Base-by-base conservation (phyloP, 163 green algal genomes). In the Scenedesmus sp. region DNA sequence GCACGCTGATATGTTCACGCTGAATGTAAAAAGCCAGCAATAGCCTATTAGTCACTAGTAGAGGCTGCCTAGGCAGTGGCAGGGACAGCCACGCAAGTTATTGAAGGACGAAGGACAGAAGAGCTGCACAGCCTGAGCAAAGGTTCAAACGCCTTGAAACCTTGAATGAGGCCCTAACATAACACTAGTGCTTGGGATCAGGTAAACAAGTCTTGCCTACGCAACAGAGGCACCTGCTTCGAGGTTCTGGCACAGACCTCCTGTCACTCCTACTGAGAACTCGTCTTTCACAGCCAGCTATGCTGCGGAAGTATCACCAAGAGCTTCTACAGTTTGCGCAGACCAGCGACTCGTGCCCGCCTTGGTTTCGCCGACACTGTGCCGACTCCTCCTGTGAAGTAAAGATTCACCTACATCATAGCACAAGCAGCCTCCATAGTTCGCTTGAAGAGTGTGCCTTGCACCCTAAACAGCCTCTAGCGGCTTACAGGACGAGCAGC, bases 1-100 rank as follows among this genome's bases (percentile, higher is more conserved):
- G 61, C 40, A 35, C 35, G 73, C 40, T 51, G 49, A 78, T 87
- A 87, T 87, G 33, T 87, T 37, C 68, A 87, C 43, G 82, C 82
- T 73, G 49, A 12, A 37, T 42, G 37, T 44, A n/a, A 33, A 44
- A 24, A 44, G 26, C 46, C 40, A 42, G 30, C 10, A 16, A n/a
- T 6, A 16, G 13, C 12, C 65, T 20, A 40, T 10, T 20, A 40
- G 65, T 76, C 40, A 6, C 65, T 76, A 40, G 0, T 40, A 2
- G 12, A 15, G 65, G 65, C 65, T 76, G 65, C 65, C 26, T 76
- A 30, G 26, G 30, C 65, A 76, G 30, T 76, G 65, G 65, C 65
- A 40, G 26, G 65, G 65, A 40, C 65, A 37, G 30, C 30, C 65
- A 76, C 65, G 30, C 16, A 37, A 76, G 30, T 76, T 76, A 76